Evolutionary conservation across 768 basidiomycete genomes (phyloP).

Genomic region (Vararia minispora): DNA sequence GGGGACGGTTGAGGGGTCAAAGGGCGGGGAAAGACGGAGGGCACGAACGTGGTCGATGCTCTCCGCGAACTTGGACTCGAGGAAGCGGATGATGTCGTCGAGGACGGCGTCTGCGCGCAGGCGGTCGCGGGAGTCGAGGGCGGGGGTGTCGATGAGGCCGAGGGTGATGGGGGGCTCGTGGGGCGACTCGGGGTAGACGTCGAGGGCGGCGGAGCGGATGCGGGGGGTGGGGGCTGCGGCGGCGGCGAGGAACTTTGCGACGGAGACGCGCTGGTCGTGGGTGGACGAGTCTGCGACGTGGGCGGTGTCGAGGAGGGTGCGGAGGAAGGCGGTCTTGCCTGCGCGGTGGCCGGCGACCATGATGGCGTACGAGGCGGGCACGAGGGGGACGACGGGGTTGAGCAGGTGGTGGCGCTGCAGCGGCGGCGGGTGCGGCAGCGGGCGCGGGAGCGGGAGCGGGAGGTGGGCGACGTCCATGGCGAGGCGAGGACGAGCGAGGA

Average conservation of each 20-base stretch:
- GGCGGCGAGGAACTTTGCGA: slow-evolving; percentile 76
- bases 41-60: slow-evolving; percentile 67
- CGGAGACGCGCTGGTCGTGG: slow-evolving; percentile 67
- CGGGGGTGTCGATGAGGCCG: slow-evolving; percentile 74
- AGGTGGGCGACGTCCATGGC: slow-evolving; percentile 40
- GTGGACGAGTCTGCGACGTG: slow-evolving; percentile 48
- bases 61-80: slow-evolving; percentile 65
- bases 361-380: slow-evolving; percentile 39
- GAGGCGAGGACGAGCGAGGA: slow-evolving; percentile 25
- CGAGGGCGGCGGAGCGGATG: slow-evolving; percentile 59
- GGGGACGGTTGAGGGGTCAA: slow-evolving; percentile 12
- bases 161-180: slow-evolving; percentile 43
- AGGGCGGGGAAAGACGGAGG: slow-evolving; percentile 14
- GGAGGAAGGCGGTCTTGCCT: slow-evolving; percentile 82
- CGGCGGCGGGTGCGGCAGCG: slow-evolving; percentile 17
- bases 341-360: slow-evolving; percentile 77
- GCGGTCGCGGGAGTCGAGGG: slow-evolving; percentile 65
- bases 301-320: slow-evolving; percentile 76
- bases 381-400: slow-evolving; percentile 18
- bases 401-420: slow-evolving; percentile 17
- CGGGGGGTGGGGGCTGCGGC: slow-evolving; percentile 61
- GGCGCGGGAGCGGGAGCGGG: slow-evolving; percentile 16
- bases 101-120: slow-evolving; percentile 50
- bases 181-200: slow-evolving; percentile 52
- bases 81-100: slow-evolving; percentile 54